Percentiles rank a stretch among this genome's conserved stretches.
Evolutionary conservation across 2,329 filamentous ascomycete species (phyloP).

Genomic region (Xylogone sp.): DNA sequence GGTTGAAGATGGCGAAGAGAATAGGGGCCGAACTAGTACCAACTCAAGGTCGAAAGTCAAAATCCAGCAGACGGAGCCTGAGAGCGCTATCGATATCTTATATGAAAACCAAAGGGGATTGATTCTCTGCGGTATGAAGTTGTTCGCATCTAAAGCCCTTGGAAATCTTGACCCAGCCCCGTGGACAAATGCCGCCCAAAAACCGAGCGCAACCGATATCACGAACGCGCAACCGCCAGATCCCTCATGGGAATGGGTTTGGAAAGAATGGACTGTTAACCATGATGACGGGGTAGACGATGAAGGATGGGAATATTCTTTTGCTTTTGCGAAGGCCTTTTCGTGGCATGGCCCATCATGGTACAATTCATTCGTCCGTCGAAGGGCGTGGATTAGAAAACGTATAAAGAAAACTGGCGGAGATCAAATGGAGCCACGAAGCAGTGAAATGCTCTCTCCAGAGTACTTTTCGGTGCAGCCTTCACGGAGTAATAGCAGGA

Average conservation of each 20-base stretch:
- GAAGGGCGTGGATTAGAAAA: conserved; percentile 83
- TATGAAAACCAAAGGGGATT: conserved; percentile 94
- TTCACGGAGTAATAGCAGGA: conserved; percentile 40
- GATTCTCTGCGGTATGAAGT: conserved; percentile 81
- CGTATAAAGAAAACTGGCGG: conserved; percentile 58
- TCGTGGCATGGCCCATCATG: conserved; percentile 88
- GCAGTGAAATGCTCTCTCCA: conserved; percentile 62
- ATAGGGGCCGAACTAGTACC: neutral
- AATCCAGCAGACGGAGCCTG: conserved; percentile 30
- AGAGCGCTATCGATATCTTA: conserved; percentile 73
- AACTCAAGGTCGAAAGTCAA: neutral
- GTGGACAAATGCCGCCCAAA: conserved; percentile 73
- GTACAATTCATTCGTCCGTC: conserved; percentile 93
- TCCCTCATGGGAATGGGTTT: conserved; percentile 89
- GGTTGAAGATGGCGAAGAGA: neutral
- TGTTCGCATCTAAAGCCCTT: conserved; percentile 85
- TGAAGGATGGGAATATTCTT: conserved; percentile 94
- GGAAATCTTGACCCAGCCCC: conserved; percentile 80
- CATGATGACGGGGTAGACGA: conserved; percentile 81
- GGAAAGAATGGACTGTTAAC: conserved; percentile 61
- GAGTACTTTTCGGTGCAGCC: conserved; percentile 79
- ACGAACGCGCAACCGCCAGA: conserved; percentile 90
- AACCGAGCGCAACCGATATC: conserved; percentile 62
- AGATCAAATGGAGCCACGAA: conserved; percentile 34
- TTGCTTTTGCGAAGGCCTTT: conserved; percentile 71